phyloP scores from a whole-genome alignment of 1,284 basidiomycete genomes.

The Sphagnurus paluster region DNA sequence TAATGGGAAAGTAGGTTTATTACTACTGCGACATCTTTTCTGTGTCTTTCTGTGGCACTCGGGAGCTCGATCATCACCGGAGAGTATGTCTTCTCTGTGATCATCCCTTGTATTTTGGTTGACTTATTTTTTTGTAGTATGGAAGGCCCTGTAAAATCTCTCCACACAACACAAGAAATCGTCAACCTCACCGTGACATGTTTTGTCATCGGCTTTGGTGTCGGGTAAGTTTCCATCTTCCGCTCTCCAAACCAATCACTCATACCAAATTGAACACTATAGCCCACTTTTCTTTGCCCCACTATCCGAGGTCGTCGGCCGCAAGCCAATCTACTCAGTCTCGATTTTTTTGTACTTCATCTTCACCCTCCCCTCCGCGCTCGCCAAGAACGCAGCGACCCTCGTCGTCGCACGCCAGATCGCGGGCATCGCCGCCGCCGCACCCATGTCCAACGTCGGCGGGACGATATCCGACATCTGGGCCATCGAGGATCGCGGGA shows the following conservation, averaged over 20 bases:
- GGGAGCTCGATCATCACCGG: conserved; percentile 40
- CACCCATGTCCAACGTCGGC: conserved; percentile 42
- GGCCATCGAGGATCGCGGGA: conserved; percentile 60
- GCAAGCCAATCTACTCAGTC: conserved; percentile 52
- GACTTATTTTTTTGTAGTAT: conserved; percentile 26
- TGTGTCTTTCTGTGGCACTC: conserved; percentile 37
- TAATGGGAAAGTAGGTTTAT: conserved; percentile 29
- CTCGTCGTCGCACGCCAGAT: conserved; percentile 65
- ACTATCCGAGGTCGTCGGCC: conserved; percentile 45
- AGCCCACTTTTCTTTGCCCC: conserved; percentile 39
- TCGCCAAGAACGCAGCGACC: conserved; percentile 57
- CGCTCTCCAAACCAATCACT: not conserved
- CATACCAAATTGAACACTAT: not conserved
- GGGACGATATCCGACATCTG: conserved; percentile 53
- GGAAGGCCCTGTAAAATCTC: conserved; percentile 29
- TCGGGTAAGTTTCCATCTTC: conserved; percentile 26
- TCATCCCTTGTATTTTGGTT: not conserved
- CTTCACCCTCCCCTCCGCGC: conserved; percentile 62
- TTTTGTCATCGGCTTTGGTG: conserved; percentile 41
- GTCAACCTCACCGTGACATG: conserved; percentile 38
- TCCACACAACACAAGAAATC: conserved; percentile 33
- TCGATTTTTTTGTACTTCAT: conserved; percentile 60
- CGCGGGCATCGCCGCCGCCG: conserved; percentile 54
- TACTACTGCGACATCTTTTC: conserved; percentile 32
- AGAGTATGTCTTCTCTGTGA: conserved; percentile 8